Conservation (phyloP, 768 basidiomycete species). For the Asterophora lycoperdoides region DNA sequence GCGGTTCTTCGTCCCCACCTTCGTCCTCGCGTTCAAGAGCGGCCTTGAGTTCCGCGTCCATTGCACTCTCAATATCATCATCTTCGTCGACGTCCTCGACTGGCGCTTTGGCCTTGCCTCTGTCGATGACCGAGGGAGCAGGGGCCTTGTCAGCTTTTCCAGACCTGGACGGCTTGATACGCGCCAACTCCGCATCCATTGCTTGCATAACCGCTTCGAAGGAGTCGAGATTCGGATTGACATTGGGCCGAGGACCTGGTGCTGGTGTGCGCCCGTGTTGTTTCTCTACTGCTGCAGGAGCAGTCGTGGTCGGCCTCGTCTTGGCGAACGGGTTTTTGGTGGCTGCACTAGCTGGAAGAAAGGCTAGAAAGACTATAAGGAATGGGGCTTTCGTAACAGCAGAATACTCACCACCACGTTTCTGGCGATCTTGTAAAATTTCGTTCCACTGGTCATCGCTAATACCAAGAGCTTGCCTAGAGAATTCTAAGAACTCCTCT, state of each 20-base stretch:
- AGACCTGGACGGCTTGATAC: constrained; percentile 30
- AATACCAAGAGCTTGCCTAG: constrained; percentile 87
- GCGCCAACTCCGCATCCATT: constrained; percentile 81
- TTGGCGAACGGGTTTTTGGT: constrained; percentile 13
- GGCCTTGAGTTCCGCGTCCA: constrained; percentile 82
- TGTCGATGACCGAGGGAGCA: constrained; percentile 9
- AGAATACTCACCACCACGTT: constrained; percentile 68
- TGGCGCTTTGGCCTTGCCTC: constrained; percentile 40
- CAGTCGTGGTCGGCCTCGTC: constrained; percentile 2
- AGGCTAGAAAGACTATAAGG: constrained; percentile 38
- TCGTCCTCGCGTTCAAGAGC: constrained; percentile 49
- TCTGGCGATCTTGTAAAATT: constrained; percentile 76
- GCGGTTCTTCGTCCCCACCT: constrained; percentile 41
- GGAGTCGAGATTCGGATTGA: constrained; percentile 76
- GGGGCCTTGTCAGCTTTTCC: constrained; percentile 15
- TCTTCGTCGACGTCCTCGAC: constrained; percentile 35
- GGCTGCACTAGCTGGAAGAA: constrained; percentile 45
- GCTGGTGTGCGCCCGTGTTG: constrained; percentile 15
- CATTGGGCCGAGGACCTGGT: constrained; percentile 36
- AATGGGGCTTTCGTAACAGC: neutral
- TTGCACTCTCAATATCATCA: constrained; percentile 74
- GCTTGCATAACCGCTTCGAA: constrained; percentile 97
- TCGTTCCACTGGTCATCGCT: constrained; percentile 82
- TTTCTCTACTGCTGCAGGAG: neutral
- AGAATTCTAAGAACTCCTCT: constrained; percentile 94